These are phyloP conservation scores for Pseudozyma pruni DNA, from an alignment of 1,284 basidiomycete species.

Conservation along the genomic window DNA sequence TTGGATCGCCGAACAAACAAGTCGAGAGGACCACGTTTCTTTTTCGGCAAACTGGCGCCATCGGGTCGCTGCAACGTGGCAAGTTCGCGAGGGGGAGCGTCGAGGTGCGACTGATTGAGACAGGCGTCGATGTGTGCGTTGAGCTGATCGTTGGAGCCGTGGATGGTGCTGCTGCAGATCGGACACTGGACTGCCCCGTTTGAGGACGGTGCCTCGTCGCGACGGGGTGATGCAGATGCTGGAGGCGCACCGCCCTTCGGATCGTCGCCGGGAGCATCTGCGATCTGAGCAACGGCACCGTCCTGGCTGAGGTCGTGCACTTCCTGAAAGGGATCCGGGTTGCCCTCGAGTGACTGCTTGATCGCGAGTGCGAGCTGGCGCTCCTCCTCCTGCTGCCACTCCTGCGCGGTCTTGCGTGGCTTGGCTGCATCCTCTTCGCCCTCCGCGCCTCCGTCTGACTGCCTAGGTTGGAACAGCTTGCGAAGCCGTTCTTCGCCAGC, in stretches of 20 bases:
- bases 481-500: slow-evolving; percentile 36
- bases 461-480: slow-evolving; percentile 29
- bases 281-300: not conserved
- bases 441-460: not conserved
- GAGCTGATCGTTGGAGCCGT: slow-evolving; percentile 39
- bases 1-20: slow-evolving; percentile 28
- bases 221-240: no score
- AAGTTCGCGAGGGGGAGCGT: not conserved
- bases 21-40: slow-evolving; percentile 39
- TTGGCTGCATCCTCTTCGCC: not conserved
- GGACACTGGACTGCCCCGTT: slow-evolving; percentile 28
- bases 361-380: slow-evolving; percentile 47
- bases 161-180: slow-evolving; percentile 27
- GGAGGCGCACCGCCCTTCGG: no score
- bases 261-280: no score
- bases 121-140: slow-evolving; percentile 52
- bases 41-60: not conserved
- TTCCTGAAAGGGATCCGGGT: slow-evolving; percentile 21
- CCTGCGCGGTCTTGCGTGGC: slow-evolving; percentile 21
- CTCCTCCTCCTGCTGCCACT: slow-evolving; percentile 43
- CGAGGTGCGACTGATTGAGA: slow-evolving; percentile 21
- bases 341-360: slow-evolving; percentile 33
- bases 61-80: not conserved
- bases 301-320: slow-evolving; percentile 40
- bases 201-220: not conserved